phyloP scores from a whole-genome alignment of 225 moss, liverwort and hornwort species.

The Sphagnum tenellum region DNA sequence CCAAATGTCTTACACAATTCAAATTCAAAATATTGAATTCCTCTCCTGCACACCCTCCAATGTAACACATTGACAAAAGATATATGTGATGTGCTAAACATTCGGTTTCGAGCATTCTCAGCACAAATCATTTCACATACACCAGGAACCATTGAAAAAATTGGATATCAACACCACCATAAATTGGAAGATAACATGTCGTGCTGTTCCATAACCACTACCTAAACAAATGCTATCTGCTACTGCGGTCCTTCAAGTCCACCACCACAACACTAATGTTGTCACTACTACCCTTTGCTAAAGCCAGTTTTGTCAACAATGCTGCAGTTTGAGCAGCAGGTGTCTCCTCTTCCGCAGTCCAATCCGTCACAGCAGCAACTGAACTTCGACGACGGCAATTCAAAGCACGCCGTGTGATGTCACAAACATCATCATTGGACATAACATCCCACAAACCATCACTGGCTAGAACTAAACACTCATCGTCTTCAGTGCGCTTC shows the following conservation, averaged over 20 bases:
- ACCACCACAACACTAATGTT: constrained; percentile 97
- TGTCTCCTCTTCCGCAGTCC: constrained; percentile 31
- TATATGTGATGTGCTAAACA: too few species aligned
- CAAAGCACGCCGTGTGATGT: constrained; percentile 58
- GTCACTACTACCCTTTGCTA: constrained; percentile 88
- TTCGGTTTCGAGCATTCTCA: too few species aligned
- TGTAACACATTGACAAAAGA: too few species aligned
- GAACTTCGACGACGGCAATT: constrained; percentile 25
- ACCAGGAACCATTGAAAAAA: too few species aligned
- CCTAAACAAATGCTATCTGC: constrained; percentile 36
- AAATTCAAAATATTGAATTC: too few species aligned
- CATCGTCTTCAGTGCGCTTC: constrained; percentile 65
- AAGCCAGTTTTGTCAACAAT: constrained; percentile 64
- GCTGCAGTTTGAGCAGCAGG: constrained; percentile 76
- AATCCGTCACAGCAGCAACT: constrained; percentile 3
- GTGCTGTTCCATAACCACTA: not conserved
- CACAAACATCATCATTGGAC: constrained; percentile 83
- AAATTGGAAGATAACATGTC: too few species aligned
- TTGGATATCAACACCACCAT: too few species aligned
- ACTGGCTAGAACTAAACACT: constrained; percentile 83
- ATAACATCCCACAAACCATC: constrained; percentile 99
- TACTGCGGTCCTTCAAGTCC: constrained; percentile 40
- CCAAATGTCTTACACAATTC: too few species aligned
- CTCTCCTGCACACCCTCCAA: too few species aligned
- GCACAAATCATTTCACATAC: too few species aligned